A percentile compares a stretch with the other conserved stretches of the same genome.
Conservation (phyloP, 805 yeast genomes). For the Nakazawaea holstii region DNA sequence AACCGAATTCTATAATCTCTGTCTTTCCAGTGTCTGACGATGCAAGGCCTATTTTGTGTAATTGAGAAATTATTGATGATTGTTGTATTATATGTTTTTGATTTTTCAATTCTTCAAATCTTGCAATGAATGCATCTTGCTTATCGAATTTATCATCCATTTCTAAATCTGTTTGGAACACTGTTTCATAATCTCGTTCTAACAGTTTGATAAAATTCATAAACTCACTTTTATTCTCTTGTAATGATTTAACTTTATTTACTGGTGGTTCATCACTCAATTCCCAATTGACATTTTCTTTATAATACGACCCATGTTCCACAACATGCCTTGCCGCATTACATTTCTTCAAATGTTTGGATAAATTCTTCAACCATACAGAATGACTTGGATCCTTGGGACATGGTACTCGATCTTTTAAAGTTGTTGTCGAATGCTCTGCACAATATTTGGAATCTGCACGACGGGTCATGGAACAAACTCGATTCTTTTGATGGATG, state of each 20-base stretch:
- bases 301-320: slow-evolving; percentile 43
- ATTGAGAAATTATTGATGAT: slow-evolving; percentile 68
- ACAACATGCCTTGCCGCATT: slow-evolving; percentile 32
- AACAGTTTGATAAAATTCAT: slow-evolving; percentile 16
- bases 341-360: slow-evolving; percentile 58
- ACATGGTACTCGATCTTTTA: slow-evolving; percentile 52
- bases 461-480: slow-evolving; percentile 58
- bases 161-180: slow-evolving; percentile 10
- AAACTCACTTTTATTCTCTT: slow-evolving; percentile 19
- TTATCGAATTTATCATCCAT: slow-evolving; percentile 17
- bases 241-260: background rate
- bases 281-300: slow-evolving; percentile 38
- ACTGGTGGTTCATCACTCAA: slow-evolving; percentile 7
- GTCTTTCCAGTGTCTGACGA: slow-evolving; percentile 25
- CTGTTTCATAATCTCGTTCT: slow-evolving; percentile 10
- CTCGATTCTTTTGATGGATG: slow-evolving; percentile 44
- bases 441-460: slow-evolving; percentile 49
- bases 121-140: slow-evolving; percentile 29
- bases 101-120: slow-evolving; percentile 47
- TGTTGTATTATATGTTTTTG: slow-evolving; percentile 82
- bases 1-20: slow-evolving; percentile 72
- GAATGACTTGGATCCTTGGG: slow-evolving; percentile 74
- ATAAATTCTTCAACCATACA: slow-evolving; percentile 56
- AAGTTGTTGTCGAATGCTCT: slow-evolving; percentile 41
- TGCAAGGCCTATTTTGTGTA: slow-evolving; percentile 34